Evolutionary conservation across 2,329 filamentous ascomycete genomes (phyloP).

Genomic region (Cordyceps tenuipes): DNA sequence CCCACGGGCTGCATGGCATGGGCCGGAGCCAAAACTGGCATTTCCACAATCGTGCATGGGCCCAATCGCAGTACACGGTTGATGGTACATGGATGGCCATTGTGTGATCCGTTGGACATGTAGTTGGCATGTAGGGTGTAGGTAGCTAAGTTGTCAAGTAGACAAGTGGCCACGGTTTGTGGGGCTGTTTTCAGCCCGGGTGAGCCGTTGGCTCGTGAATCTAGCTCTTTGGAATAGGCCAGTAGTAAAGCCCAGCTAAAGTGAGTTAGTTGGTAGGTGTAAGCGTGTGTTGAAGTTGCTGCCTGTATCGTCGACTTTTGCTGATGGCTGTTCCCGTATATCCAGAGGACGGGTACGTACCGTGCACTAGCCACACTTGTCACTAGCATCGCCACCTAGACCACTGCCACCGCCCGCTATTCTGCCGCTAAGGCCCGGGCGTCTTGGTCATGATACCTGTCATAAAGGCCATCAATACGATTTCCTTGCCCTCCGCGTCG

Average conservation of each 20-base stretch:
- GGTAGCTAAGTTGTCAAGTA: neutral
- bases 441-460: neutral
- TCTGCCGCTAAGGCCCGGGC: neutral
- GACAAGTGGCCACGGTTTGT: constrained; percentile 1
- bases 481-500: neutral
- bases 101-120: neutral
- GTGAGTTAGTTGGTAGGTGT: neutral
- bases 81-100: neutral
- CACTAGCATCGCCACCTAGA: neutral
- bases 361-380: neutral
- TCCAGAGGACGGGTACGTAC: neutral
- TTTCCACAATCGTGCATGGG: constrained; percentile 10
- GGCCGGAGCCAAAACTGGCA: neutral
- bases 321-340: neutral
- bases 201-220: neutral
- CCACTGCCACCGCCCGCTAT: constrained; percentile 1
- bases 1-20: constrained; percentile 7
- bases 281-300: neutral
- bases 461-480: neutral
- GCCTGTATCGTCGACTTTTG: neutral
- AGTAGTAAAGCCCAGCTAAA: too few species aligned
- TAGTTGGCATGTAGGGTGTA: neutral
- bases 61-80: constrained; percentile 8
- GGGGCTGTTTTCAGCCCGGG: neutral
- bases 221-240: too few species aligned